Evolutionary conservation across 2,329 filamentous ascomycete species (phyloP).

Genomic region (Neonectria ditissima): DNA sequence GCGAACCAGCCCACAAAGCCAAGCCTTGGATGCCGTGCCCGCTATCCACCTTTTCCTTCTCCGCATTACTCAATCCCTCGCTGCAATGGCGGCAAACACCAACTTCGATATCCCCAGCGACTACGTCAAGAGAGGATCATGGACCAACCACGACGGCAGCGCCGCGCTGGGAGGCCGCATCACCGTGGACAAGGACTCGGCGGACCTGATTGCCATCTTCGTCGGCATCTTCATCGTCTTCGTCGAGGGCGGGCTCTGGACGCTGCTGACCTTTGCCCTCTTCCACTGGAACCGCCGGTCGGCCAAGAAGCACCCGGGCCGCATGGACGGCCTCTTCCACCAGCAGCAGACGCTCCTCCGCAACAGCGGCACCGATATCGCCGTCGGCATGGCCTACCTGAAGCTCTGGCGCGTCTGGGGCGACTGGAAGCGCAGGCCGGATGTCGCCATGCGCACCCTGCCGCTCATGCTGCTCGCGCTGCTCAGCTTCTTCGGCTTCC

Average conservation of each 20-base stretch:
- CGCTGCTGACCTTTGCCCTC: background rate
- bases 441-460: background rate
- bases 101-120: background rate
- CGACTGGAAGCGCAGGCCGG: background rate
- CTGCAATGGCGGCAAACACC: background rate
- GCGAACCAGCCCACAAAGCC: background rate
- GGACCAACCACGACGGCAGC: constrained; percentile 11
- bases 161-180: background rate
- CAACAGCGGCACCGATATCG: background rate
- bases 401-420: constrained; percentile 9
- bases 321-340: constrained; percentile 8
- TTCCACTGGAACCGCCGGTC: constrained; percentile 8
- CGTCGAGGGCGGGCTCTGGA: constrained; percentile 10
- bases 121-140: background rate
- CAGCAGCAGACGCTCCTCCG: constrained; percentile 8
- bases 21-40: background rate
- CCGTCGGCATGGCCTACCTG: constrained; percentile 3
- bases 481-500: constrained; percentile 2
- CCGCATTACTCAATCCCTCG: background rate
- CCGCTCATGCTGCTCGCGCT: background rate
- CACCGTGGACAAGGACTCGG: constrained; percentile 14
- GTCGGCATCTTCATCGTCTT: constrained; percentile 19
- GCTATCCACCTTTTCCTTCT: background rate
- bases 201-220: constrained; percentile 15
- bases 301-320: background rate